phyloP scores from a whole-genome alignment of 495 filamentous ascomycete genomes.

The Trichoderma gamsii region DNA sequence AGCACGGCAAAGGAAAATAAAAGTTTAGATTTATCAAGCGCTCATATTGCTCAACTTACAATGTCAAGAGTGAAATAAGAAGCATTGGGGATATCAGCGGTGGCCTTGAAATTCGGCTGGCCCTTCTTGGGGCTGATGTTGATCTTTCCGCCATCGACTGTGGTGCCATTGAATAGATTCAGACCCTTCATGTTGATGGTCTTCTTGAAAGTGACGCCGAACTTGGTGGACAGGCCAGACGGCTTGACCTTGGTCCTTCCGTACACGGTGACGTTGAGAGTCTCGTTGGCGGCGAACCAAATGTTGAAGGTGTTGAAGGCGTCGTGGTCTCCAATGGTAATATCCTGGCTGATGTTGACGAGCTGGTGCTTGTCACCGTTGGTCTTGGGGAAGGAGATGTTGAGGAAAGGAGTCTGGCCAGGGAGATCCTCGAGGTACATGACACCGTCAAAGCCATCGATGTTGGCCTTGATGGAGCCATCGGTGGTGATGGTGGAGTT shows the following conservation, averaged over 20 bases:
- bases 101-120: constrained; percentile 56
- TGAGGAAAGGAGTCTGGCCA: constrained; percentile 51
- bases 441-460: constrained; percentile 35
- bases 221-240: constrained; percentile 32
- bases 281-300: constrained; percentile 42
- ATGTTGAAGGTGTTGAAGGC: constrained; percentile 57
- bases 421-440: constrained; percentile 51
- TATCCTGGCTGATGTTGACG: constrained; percentile 53
- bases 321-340: constrained; percentile 46
- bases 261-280: constrained; percentile 32
- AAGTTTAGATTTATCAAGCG: neutral
- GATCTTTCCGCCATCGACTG: constrained; percentile 42
- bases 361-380: constrained; percentile 48
- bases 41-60: constrained; percentile 36
- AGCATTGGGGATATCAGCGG: constrained; percentile 62
- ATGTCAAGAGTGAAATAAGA: constrained; percentile 58
- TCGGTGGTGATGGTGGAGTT: constrained; percentile 46
- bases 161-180: constrained; percentile 51
- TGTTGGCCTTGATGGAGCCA: constrained; percentile 46
- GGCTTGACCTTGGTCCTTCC: constrained; percentile 37
- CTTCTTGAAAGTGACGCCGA: constrained; percentile 39
- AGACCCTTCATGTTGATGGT: constrained; percentile 36
- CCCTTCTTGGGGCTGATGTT: constrained; percentile 35
- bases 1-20: constrained; percentile 17
- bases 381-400: constrained; percentile 44